Percentiles rank a stretch among this genome's conserved stretches.
These are phyloP conservation scores for Wickerhamomyces sydowiorum DNA, from an alignment of 805 yeast species.

Conservation along the genomic window DNA sequence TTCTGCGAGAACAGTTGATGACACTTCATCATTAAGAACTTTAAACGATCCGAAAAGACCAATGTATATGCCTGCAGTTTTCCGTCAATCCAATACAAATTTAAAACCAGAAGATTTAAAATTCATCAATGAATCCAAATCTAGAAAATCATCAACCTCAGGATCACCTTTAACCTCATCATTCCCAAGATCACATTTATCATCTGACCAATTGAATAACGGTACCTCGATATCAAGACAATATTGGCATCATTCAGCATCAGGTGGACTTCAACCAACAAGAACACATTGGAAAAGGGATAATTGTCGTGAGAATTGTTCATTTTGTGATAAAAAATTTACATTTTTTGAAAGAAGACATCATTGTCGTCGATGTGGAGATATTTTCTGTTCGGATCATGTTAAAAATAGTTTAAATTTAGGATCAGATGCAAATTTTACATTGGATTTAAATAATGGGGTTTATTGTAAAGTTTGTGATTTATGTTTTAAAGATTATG, in stretches of 20 bases:
- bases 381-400: slow-evolving; percentile 69
- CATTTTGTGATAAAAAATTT: slow-evolving; percentile 61
- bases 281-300: slow-evolving; percentile 74
- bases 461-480: slow-evolving; percentile 66
- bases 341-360: slow-evolving; percentile 76
- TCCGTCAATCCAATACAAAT: slow-evolving; percentile 45
- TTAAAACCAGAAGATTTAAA: slow-evolving; percentile 33
- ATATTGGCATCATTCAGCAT: not conserved
- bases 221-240: not conserved
- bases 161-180: slow-evolving; percentile 19
- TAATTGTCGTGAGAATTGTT: slow-evolving; percentile 53
- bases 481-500: slow-evolving; percentile 57
- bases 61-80: slow-evolving; percentile 84
- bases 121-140: slow-evolving; percentile 24
- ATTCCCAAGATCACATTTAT: no score
- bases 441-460: slow-evolving; percentile 51
- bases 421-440: slow-evolving; percentile 54
- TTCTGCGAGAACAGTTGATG: not conserved
- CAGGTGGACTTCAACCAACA: slow-evolving; percentile 25
- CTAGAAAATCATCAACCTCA: slow-evolving; percentile 6
- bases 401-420: slow-evolving; percentile 50
- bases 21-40: slow-evolving; percentile 3
- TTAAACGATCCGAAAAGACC: slow-evolving; percentile 79
- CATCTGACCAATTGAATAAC: no score
- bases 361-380: slow-evolving; percentile 85